Evolutionary conservation across 495 filamentous ascomycete genomes (phyloP).

Genomic region (Trypethelium eluteriae): DNA sequence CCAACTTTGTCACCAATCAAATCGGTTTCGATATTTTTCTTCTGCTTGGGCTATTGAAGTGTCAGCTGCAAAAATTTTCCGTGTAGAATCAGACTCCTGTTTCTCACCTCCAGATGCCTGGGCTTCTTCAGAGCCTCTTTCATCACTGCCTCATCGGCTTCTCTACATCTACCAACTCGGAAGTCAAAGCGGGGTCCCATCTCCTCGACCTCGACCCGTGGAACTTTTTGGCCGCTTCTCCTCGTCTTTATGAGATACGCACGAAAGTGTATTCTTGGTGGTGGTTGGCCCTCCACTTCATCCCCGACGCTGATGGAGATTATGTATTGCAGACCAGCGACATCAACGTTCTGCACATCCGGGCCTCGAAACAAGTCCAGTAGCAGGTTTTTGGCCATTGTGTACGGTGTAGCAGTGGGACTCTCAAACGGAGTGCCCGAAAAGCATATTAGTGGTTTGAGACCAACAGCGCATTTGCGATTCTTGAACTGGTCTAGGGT

Average conservation of each 20-base stretch:
- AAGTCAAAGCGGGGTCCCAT: slow-evolving; percentile 95
- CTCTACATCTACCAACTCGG: slow-evolving; percentile 68
- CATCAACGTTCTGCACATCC: slow-evolving; percentile 69
- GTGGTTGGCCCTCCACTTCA: slow-evolving; percentile 46
- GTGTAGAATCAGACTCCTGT: neutral
- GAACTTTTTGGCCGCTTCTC: slow-evolving; percentile 75
- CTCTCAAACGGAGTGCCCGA: slow-evolving; percentile 78
- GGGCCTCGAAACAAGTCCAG: slow-evolving; percentile 84
- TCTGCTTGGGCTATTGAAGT: slow-evolving; percentile 48
- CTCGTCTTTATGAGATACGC: slow-evolving; percentile 78
- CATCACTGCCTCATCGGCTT: slow-evolving; percentile 65
- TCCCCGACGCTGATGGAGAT: slow-evolving; percentile 75
- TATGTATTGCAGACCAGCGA: slow-evolving; percentile 86
- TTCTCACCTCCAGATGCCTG: slow-evolving; percentile 56
- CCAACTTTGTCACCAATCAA: slow-evolving; percentile 92
- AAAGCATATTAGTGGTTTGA: slow-evolving; percentile 83
- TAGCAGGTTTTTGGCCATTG: slow-evolving; percentile 76
- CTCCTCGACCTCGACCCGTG: slow-evolving; percentile 86
- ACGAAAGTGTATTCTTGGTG: slow-evolving; percentile 70
- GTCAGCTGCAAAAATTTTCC: neutral
- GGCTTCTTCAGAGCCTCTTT: slow-evolving; percentile 89
- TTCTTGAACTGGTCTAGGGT: slow-evolving; percentile 71
- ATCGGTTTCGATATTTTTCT: slow-evolving; percentile 94
- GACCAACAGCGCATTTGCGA: slow-evolving; percentile 68
- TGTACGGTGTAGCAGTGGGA: slow-evolving; percentile 62